Evolutionary conservation across 106 monocot genomes (phyloP).

Genomic region (Apostasia ramifera): DNA sequence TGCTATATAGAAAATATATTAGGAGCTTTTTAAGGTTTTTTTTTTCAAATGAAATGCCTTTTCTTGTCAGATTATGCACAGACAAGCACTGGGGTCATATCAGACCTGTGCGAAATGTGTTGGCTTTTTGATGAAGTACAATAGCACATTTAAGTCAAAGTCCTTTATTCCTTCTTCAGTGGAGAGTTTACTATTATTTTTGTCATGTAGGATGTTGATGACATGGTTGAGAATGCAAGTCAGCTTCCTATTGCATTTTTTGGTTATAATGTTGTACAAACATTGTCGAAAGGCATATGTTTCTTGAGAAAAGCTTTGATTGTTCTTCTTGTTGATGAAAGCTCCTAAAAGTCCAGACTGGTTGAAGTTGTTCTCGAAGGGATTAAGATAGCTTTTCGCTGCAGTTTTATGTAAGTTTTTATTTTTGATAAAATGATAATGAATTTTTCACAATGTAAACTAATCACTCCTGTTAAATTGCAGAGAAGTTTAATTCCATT

Average conservation of each 20-base stretch:
- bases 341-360: slow-evolving; percentile 27
- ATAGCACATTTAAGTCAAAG: neutral
- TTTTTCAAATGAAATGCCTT: no score
- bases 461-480: slow-evolving; percentile 14
- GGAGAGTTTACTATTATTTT: slow-evolving; percentile 5
- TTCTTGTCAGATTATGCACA: no score
- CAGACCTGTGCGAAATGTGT: no score
- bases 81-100: no score
- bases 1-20: no score
- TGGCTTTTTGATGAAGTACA: no score
- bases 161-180: neutral
- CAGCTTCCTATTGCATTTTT: slow-evolving; percentile 20
- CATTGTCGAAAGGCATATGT: slow-evolving; percentile 24
- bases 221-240: slow-evolving; percentile 34
- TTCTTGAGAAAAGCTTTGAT: slow-evolving; percentile 49
- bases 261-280: slow-evolving; percentile 21
- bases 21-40: no score
- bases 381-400: slow-evolving; percentile 28
- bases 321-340: slow-evolving; percentile 19
- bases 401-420: neutral
- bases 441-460: neutral
- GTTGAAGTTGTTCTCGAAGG: slow-evolving; percentile 49
- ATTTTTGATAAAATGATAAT: neutral
- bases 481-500: slow-evolving; percentile 40
- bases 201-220: slow-evolving; percentile 47